phyloP scores from a whole-genome alignment of 352 stramenopile species.

The Globisporangium splendens region DNA sequence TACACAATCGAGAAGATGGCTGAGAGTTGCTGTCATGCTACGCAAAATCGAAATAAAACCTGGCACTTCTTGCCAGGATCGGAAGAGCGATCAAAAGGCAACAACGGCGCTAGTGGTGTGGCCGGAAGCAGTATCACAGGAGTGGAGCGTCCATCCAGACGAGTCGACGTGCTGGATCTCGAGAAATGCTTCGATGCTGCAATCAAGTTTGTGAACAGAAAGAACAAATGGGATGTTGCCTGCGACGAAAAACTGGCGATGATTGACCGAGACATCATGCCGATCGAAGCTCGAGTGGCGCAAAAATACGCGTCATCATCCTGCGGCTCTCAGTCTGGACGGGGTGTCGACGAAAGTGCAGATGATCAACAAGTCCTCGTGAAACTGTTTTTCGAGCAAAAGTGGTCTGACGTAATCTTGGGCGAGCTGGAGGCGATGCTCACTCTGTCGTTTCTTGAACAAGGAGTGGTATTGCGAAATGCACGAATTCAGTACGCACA shows the following conservation, averaged over 20 bases:
- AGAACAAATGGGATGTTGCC: conserved; percentile 36
- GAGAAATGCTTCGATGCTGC: conserved; percentile 66
- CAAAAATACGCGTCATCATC: conserved; percentile 22
- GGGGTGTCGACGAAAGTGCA: background rate
- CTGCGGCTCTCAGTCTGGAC: background rate
- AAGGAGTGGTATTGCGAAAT: conserved; percentile 78
- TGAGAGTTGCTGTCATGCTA: conserved; percentile 64
- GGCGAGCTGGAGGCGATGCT: conserved; percentile 88
- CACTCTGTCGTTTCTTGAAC: conserved; percentile 84
- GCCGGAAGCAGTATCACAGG: conserved; percentile 42
- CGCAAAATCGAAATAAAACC: conserved; percentile 66
- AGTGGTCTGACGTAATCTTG: conserved; percentile 87
- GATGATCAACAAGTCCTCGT: conserved; percentile 38
- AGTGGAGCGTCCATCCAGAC: conserved; percentile 54
- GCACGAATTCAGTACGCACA: conserved; percentile 76
- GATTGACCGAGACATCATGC: conserved; percentile 66
- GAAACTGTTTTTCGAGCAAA: conserved; percentile 84
- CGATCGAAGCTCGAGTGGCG: conserved; percentile 40
- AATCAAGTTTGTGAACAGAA: conserved; percentile 56
- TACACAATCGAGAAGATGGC: conserved; percentile 78
- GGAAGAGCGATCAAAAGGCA: conserved; percentile 54
- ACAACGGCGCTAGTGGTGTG: conserved; percentile 28
- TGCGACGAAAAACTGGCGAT: conserved; percentile 48
- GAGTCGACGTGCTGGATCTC: conserved; percentile 67
- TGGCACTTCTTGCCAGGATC: conserved; percentile 71